Conservation (phyloP, 495 filamentous ascomycete genomes). For the Glutinoglossum americanum region DNA sequence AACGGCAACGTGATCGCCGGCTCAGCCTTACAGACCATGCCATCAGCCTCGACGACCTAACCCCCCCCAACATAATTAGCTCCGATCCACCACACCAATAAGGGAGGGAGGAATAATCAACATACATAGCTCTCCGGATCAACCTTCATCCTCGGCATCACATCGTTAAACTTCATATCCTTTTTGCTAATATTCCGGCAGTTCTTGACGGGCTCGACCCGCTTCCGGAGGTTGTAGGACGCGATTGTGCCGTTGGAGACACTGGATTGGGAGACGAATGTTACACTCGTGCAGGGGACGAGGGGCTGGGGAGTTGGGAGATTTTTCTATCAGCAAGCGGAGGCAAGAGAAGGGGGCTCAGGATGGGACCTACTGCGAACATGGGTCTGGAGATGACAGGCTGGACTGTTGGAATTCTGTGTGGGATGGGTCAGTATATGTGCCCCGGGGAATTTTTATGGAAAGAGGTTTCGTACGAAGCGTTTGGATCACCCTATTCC, state of each 20-base stretch:
- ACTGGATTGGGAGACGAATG: constrained; percentile 62
- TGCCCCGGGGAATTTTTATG: neutral
- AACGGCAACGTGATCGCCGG: no score
- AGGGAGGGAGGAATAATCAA: no score
- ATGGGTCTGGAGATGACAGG: constrained; percentile 72
- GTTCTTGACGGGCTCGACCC: constrained; percentile 58
- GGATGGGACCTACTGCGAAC: constrained; percentile 40
- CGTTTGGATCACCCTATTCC: constrained; percentile 71
- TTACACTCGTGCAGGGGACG: constrained; percentile 50
- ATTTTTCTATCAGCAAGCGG: no score
- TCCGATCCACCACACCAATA: no score
- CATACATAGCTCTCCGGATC: constrained; percentile 72
- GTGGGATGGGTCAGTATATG: neutral
- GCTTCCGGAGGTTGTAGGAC: constrained; percentile 54
- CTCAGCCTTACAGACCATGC: no score
- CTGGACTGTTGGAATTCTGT: constrained; percentile 63
- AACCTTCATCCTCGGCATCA: constrained; percentile 78
- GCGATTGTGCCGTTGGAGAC: constrained; percentile 41
- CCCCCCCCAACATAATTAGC: no score
- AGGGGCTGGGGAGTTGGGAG: constrained; percentile 21
- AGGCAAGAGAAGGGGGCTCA: neutral
- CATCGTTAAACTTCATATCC: constrained; percentile 88
- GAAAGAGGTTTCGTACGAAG: constrained; percentile 22
- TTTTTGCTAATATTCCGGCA: constrained; percentile 67
- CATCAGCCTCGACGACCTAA: no score